Evolutionary conservation across 2,329 filamentous ascomycete species (phyloP).

Genomic region (Fusarium clavum): DNA sequence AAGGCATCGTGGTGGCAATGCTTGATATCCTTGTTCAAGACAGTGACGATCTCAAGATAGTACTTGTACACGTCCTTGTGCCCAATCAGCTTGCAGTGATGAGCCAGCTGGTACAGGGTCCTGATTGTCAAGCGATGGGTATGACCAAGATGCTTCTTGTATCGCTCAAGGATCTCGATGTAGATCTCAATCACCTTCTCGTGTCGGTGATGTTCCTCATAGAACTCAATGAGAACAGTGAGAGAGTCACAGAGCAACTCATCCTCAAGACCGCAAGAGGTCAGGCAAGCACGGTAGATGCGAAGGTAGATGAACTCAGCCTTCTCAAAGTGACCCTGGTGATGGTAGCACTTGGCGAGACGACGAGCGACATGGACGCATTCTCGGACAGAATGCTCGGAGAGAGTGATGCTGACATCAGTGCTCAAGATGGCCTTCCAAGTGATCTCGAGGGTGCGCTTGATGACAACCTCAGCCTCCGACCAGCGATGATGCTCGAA

Average conservation of each 20-base stretch:
- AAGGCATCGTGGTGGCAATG: constrained; percentile 57
- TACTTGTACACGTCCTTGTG: constrained; percentile 51
- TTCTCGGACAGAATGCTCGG: constrained; percentile 50
- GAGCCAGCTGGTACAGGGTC: constrained; percentile 48
- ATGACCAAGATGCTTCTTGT: constrained; percentile 42
- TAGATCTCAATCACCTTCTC: constrained; percentile 54
- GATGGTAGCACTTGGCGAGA: constrained; percentile 52
- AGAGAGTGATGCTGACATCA: constrained; percentile 47
- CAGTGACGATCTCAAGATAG: constrained; percentile 53
- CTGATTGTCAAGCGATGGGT: constrained; percentile 52
- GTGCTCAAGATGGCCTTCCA: constrained; percentile 53
- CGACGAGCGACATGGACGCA: constrained; percentile 49
- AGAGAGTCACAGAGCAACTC: constrained; percentile 47
- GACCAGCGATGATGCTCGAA: constrained; percentile 49
- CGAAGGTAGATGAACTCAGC: constrained; percentile 54
- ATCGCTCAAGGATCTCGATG: constrained; percentile 50
- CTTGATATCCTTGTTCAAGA: constrained; percentile 48
- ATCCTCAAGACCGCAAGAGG: constrained; percentile 49
- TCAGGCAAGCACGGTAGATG: constrained; percentile 52
- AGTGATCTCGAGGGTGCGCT: constrained; percentile 52
- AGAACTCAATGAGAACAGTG: constrained; percentile 49
- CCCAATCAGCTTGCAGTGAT: constrained; percentile 40
- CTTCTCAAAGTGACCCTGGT: constrained; percentile 52
- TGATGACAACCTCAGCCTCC: constrained; percentile 52
- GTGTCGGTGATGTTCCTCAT: constrained; percentile 53